Percentiles rank a stretch among this genome's conserved stretches.
Conservation (phyloP, 495 filamentous ascomycete genomes). For the Tuber magnatum region DNA sequence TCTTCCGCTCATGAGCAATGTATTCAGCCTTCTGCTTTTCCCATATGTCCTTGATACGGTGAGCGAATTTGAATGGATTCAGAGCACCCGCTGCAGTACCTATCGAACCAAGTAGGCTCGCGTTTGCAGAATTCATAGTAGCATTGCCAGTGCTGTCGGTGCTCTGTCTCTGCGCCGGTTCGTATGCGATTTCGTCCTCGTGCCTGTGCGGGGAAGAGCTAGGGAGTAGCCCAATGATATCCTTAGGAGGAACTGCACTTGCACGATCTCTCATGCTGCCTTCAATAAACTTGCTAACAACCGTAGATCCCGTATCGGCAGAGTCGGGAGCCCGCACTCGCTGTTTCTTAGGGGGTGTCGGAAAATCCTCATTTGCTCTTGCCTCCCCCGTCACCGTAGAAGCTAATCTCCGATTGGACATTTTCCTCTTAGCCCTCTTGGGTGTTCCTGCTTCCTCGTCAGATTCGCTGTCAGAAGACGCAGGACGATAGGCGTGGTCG, state of each 20-base stretch:
- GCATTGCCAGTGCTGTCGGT: not conserved
- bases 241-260: constrained; percentile 31
- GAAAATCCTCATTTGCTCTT: not conserved
- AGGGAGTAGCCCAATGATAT: constrained; percentile 32
- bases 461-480: constrained; percentile 17
- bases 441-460: constrained; percentile 13
- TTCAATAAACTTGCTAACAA: constrained; percentile 38
- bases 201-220: constrained; percentile 25
- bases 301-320: constrained; percentile 17
- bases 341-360: constrained; percentile 21
- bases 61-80: constrained; percentile 35
- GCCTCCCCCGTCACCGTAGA: not conserved
- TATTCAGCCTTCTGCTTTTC: constrained; percentile 33
- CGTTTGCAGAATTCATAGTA: constrained; percentile 6
- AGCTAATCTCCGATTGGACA: not conserved
- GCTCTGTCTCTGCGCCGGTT: constrained; percentile 6
- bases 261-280: constrained; percentile 39
- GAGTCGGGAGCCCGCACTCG: constrained; percentile 10
- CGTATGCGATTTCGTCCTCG: constrained; percentile 19
- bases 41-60: constrained; percentile 35
- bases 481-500: constrained; percentile 24
- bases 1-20: constrained; percentile 31
- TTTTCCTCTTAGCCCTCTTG: not conserved
- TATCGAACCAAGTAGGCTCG: constrained; percentile 12
- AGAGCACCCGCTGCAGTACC: constrained; percentile 10